A percentile compares a stretch with the other conserved stretches of the same genome.
phyloP scores from a whole-genome alignment of 2,329 filamentous ascomycete genomes.

The Scorias spongiosa region DNA sequence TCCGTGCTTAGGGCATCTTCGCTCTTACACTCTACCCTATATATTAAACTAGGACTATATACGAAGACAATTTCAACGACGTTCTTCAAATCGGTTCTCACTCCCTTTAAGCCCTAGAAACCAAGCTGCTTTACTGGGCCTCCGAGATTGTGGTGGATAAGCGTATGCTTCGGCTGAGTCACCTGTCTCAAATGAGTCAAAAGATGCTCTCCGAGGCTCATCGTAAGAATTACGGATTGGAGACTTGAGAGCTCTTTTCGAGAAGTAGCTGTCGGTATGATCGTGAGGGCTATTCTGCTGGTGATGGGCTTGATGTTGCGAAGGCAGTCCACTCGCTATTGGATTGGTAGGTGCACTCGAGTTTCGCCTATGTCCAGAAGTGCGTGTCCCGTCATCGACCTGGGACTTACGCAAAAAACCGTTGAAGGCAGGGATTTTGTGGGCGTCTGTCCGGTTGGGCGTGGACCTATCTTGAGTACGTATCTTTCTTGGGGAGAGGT shows the following conservation, averaged over 20 bases:
- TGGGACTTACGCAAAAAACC: conserved; percentile 1
- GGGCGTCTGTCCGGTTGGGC: background rate
- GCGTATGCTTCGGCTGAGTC: background rate
- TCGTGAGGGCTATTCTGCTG: conserved; percentile 1
- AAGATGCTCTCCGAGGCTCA: conserved; percentile 2
- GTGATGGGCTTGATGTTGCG: background rate
- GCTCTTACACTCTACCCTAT: no score
- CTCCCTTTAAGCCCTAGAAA: conserved; percentile 15
- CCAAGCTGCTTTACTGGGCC: conserved; percentile 17
- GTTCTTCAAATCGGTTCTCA: no score
- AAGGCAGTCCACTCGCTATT: background rate
- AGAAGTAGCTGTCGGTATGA: conserved; percentile 10
- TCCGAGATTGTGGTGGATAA: conserved; percentile 4
- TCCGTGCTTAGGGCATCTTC: no score
- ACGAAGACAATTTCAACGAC: no score
- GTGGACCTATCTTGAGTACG: conserved; percentile 1
- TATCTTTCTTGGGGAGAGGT: conserved; percentile 2
- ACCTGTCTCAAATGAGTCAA: conserved; percentile 1
- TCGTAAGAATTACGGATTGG: conserved; percentile 13
- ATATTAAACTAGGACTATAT: no score
- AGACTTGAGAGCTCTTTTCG: conserved; percentile 7
- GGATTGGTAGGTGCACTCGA: conserved; percentile 2
- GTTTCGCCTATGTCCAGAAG: conserved; percentile 1
- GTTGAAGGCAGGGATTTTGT: conserved; percentile 1
- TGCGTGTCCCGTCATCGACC: background rate